Evolutionary conservation across 306 rosid species (phyloP), one percentile per base, ranked within the genome.

Genomic region (Cyclanthera cordifolia): DNA sequence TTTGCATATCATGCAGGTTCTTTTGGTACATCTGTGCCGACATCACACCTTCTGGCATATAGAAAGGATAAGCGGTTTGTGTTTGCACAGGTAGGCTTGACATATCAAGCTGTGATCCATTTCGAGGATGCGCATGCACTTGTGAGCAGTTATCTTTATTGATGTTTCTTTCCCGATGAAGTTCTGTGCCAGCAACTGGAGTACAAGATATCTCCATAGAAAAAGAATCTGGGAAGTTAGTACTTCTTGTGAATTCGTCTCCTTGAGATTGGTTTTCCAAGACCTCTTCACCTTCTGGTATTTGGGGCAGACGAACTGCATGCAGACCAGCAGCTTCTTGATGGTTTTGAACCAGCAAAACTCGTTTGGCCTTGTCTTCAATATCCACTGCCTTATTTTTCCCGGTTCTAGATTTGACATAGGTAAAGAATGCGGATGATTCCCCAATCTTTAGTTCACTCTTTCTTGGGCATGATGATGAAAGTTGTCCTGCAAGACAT

Each of bases 391-490:
- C 76, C 71, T 79, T 83, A 72, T 70, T 81, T 77, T 81, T 81
- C 12, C 25, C 53, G 25, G 67, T 27, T 79, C 80, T 54, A 24
- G 85, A 80, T 79, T 94, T 94, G 60, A 90, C 95, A 61, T 94
- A 94, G 7, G 91, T 85, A 69, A 94, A 83, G 79, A 94, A 94
- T 75, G 99, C 97, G 30, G 99, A 94, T 48, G 97, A 94, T 75
- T 88, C 84, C 4, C 99, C 99, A 71, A 94, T 94, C 88, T 83
- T 90, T 55, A 94, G 80, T 75, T 86, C 87, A 70, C 95, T 94
- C 84, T 85, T 90, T 71, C 72, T 87, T 3, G 92, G 99, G 77
- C 88, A 90, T 73, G 79, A 69, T 73, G 79, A 69, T 32, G 83
- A 82, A 75, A 82, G 82, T 46, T 80, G 77, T 24, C 81, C 95